Evolutionary conservation across 2,329 filamentous ascomycete genomes (phyloP), one percentile per base, ranked within the genome.

Genomic region (Diaporthe citriasiana): DNA sequence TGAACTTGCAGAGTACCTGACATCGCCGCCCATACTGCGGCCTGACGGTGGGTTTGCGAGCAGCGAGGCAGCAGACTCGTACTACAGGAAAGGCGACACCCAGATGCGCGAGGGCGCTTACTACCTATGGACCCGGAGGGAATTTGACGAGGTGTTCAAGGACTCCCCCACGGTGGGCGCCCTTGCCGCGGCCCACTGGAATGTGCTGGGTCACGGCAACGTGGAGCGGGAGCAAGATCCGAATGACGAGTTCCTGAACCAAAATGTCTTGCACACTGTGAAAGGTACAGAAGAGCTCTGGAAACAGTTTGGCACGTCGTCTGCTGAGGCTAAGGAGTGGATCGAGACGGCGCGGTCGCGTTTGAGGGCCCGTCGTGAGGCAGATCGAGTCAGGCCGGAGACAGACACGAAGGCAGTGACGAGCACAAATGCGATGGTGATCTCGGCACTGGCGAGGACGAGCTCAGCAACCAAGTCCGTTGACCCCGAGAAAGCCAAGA

Each of bases 171-270:
- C 92, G 53, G 91, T 93, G 74, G 92, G 92, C 30, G 90, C 92
- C 3, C 90, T 98, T 22, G 92, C 94, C 40, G 94, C 95, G 0
- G 91, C 91, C 6, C 94, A 98, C 82, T 98, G 94, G 91, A 93
- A 94, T 74, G 93, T 98, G 19, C 89, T 90, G 42, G 89, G 94
- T 53, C 92, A 97, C 77, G 97, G 97, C 57, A 98, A 99, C 79
- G 93, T 99, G 1, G 90, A 92, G 45, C 91, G 92, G 4, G 90
- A 93, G 72, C 91, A 96, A 78, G 97, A 99, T 80, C 93, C 94
- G 0, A 94, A 97, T 79, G 96, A 98, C 80, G 96, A 98, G 80
- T 96, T 98, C 75, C 93, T 97, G 79, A 95, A 96, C 79, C 95
- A 97, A 81, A 99, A 98, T 80, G 95, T 98, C 7, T 84, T 98